A percentile compares a stretch with the other conserved stretches of the same genome.
These are phyloP conservation scores for Tranzscheliella williamsii DNA, from an alignment of 1,284 basidiomycete genomes.

Conservation along the genomic window DNA sequence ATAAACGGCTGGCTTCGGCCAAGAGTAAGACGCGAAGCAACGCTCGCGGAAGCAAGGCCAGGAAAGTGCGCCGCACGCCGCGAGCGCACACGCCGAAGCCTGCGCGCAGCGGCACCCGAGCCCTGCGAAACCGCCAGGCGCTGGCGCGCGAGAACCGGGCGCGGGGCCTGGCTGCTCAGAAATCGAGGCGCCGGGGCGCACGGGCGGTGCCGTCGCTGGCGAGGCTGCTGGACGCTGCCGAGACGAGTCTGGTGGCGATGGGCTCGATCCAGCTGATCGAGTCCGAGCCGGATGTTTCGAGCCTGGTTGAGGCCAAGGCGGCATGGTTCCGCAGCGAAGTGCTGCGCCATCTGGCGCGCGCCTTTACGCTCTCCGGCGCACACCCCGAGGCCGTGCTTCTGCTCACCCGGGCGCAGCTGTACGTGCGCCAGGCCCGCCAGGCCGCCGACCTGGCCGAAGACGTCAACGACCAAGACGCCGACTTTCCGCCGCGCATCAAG, in stretches of 20 bases:
- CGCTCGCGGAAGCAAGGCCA: conserved; percentile 31
- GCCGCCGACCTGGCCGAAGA: conserved; percentile 54
- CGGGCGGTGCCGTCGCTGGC: conserved; percentile 56
- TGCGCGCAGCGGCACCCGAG: conserved; percentile 46
- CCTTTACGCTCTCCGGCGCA: conserved; percentile 42
- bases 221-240: conserved; percentile 51
- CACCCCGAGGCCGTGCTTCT: conserved; percentile 51
- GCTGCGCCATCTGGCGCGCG: conserved; percentile 48
- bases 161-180: conserved; percentile 24
- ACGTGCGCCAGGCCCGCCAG: conserved; percentile 54
- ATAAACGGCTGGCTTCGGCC: conserved; percentile 15
- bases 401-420: conserved; percentile 49
- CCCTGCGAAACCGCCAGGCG: conserved; percentile 22
- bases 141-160: conserved; percentile 29
- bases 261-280: conserved; percentile 53
- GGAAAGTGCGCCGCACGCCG: conserved; percentile 13
- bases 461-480: conserved; percentile 49
- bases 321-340: conserved; percentile 55
- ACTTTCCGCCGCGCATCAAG: conserved; percentile 43
- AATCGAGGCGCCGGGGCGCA: conserved; percentile 42
- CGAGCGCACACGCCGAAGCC: conserved; percentile 23
- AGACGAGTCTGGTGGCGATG: conserved; percentile 49
- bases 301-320: conserved; percentile 56
- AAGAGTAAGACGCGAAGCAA: conserved; percentile 28
- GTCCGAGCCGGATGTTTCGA: conserved; percentile 56